Conservation (phyloP, 2,329 filamentous ascomycete species). For the Alternaria rosae region DNA sequence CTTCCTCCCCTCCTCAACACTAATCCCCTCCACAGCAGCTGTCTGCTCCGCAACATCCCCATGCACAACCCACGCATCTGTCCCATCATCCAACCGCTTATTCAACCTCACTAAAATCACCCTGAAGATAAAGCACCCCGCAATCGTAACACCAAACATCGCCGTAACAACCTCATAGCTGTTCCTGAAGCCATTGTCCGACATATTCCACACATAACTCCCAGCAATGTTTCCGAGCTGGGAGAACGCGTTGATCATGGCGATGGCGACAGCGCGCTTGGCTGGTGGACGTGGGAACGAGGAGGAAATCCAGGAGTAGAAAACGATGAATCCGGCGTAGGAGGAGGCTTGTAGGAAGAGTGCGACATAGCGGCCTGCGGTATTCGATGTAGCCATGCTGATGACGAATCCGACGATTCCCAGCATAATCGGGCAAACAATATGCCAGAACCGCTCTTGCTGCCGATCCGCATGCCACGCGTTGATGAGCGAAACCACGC, state of each 20-base stretch:
- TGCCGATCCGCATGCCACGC: slow-evolving; percentile 61
- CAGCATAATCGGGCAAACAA: slow-evolving; percentile 54
- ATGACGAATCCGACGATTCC: slow-evolving; percentile 57
- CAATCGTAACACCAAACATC: slow-evolving; percentile 68
- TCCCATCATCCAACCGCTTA: slow-evolving; percentile 43
- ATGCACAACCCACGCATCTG: slow-evolving; percentile 35
- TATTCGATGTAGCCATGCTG: slow-evolving; percentile 41
- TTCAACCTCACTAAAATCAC: slow-evolving; percentile 38
- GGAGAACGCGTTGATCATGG: slow-evolving; percentile 64
- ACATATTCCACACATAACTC: slow-evolving; percentile 68
- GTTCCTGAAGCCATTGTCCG: slow-evolving; percentile 67
- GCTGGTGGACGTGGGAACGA: slow-evolving; percentile 63
- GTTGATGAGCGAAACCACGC: slow-evolving; percentile 56
- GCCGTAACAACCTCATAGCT: slow-evolving; percentile 70
- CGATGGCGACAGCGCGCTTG: slow-evolving; percentile 68
- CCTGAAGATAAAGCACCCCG: slow-evolving; percentile 55
- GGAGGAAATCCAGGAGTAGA: slow-evolving; percentile 48
- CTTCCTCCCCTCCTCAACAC: slow-evolving; percentile 37
- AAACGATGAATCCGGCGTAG: slow-evolving; percentile 48
- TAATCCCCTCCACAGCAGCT: slow-evolving; percentile 36
- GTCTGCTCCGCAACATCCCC: slow-evolving; percentile 43
- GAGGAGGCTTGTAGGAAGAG: slow-evolving; percentile 51
- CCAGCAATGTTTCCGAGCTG: slow-evolving; percentile 58
- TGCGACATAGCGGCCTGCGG: slow-evolving; percentile 43
- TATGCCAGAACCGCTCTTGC: slow-evolving; percentile 62